Percentiles rank a stretch among this genome's conserved stretches.
phyloP scores from a whole-genome alignment of 2,329 filamentous ascomycete species.

The Meredithiella fracta region DNA sequence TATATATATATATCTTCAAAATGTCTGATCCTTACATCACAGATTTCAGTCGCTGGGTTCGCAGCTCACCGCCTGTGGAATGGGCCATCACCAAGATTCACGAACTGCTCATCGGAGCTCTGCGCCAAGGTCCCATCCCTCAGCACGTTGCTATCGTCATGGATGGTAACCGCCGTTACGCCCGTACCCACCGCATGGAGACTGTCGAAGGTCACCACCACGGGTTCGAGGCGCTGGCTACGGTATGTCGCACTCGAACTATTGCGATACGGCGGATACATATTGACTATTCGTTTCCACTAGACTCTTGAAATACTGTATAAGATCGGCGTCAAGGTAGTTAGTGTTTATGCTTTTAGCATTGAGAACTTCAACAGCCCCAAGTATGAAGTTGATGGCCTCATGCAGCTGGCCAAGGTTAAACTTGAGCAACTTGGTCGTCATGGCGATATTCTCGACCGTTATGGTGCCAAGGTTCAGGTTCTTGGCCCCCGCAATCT shows the following conservation, averaged over 20 bases:
- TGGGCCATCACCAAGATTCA: constrained; percentile 67
- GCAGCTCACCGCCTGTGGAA: constrained; percentile 80
- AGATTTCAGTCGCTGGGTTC: constrained; percentile 48
- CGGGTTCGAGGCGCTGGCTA: constrained; percentile 85
- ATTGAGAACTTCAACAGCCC: constrained; percentile 98
- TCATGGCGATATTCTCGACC: constrained; percentile 82
- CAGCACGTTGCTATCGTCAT: constrained; percentile 98
- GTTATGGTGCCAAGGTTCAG: constrained; percentile 75
- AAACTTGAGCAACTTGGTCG: constrained; percentile 84
- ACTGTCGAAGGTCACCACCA: constrained; percentile 91
- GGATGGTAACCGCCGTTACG: constrained; percentile 94
- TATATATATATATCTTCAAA: not conserved
- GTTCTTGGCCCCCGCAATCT: constrained; percentile 73
- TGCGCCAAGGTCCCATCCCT: constrained; percentile 81
- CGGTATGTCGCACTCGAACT: constrained; percentile 5
- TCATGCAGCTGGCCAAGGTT: constrained; percentile 96
- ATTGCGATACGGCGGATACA: not conserved
- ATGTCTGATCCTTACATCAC: constrained; percentile 40
- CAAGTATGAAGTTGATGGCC: constrained; percentile 85
- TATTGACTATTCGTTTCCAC: not conserved
- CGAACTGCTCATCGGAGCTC: constrained; percentile 71
- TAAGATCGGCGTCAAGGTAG: constrained; percentile 88
- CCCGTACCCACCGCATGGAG: constrained; percentile 78
- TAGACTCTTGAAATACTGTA: constrained; percentile 95
- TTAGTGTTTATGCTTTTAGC: constrained; percentile 96